Base-by-base conservation (phyloP, 2,329 filamentous ascomycete species). In the Pleochaeta shiraiana region DNA sequence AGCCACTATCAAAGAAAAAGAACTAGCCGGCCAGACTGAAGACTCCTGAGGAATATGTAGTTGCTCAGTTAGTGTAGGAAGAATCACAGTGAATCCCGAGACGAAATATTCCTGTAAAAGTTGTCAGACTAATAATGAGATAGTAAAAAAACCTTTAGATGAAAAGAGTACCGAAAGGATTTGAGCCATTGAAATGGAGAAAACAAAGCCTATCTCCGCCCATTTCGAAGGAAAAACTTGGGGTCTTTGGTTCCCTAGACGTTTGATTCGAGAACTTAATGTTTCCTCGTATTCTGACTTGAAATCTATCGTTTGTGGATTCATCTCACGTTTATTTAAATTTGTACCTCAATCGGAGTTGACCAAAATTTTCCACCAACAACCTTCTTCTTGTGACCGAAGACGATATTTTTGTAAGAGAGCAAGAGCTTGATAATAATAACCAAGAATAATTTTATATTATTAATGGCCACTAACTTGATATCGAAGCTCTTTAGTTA, bases 31-130 rank as follows among this genome's bases (percentile, higher is more conserved):
- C 87, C 82, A 88, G 75, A 75, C 88, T 73, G 71, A 80, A 69
- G 71, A 83, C 50, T 71, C 78, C 70, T 74, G 78, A 0, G 87
- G 81, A 47, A 93, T 90, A 45, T 82, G 64, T 3, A 93, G 78
- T 0, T 82, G 78, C 12, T 73, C 71, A 12, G 82, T 77, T 2
- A 93, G 73, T 0, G 81, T 82, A 0, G 88, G 88, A 0, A 91
- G 74, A 30, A 92, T 81, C 68, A 86, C 85, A 66, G 80, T 81
- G 72, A 91, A 93, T 34, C 89, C 89, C 59, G 84, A 87, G 63
- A 92, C 79, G 67, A 82, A 83, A 70, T 82, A 86, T 73, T 86
- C 83, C 76, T 79, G n/a, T n/a, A n/a, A 66, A 31, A 16, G 6
- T 28, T 62, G 69, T 63, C 68, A 65, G 26, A 63, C 9, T 39